Base-by-base conservation (phyloP, 1,139 yeast species). In the Kazachstania sp. region DNA sequence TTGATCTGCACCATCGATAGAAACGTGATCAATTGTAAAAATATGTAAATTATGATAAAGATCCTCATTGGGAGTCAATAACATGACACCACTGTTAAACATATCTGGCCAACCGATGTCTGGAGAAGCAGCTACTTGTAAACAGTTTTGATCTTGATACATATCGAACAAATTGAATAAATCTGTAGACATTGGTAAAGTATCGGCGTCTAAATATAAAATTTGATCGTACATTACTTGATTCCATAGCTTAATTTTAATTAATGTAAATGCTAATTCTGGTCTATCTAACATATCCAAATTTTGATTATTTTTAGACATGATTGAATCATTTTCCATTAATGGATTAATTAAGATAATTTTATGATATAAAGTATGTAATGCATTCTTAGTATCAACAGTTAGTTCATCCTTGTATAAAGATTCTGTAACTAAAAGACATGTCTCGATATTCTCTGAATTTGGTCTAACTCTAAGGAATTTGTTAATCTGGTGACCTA, bases 41-140 rank as follows among this genome's bases (percentile, higher is more conserved):
- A 66, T 52, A 48, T 67, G 49, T 51, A 87, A 69, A 15, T 71
- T 69, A 3, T 66, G 54, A 57, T 71, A 83, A 40, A 73, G 77
- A 0, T 59, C 54, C 6, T 56, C 42, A 56, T 75, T 72, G 1
- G 96, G 96, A 38, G 73, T 73, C 39, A 86, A 68, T 8, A 82
- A 72, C 63, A 92, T 74, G 37, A 92, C 80, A 8, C 97, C 97
- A 23, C 95, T 81, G 67, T 92, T 92, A 73, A 92, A 92, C 57
- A 86, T 76, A 66, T 92, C 97, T 1, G 97, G 97, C 82, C 96
- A 92, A 16, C 97, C 97, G 28, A 83, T 74, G 67, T 92, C 97
- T 0, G 97, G 94, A n/a, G 86, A 74, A 0, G 97, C 97, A 41
- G 74, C 69, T 15, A 83, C 72, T 50, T 74, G 71, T 15, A 46